These are phyloP conservation scores for Sarcodon sp. DNA, from an alignment of 768 basidiomycete genomes.

Conservation along the genomic window DNA sequence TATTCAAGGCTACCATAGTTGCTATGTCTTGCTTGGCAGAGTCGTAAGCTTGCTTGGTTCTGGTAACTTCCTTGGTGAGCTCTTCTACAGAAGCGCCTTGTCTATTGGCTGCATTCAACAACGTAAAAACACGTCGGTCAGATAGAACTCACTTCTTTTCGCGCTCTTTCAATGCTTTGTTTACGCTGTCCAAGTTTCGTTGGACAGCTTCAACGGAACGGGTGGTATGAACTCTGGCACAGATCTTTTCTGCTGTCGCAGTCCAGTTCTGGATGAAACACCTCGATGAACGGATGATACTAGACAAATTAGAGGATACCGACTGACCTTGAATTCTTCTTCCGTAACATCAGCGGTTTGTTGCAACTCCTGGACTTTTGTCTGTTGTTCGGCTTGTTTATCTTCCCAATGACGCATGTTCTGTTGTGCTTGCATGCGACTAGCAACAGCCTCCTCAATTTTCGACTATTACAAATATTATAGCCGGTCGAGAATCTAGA, in stretches of 20 bases:
- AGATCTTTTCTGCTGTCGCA: slow-evolving; percentile 47
- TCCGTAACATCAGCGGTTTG: slow-evolving; percentile 35
- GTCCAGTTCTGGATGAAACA: slow-evolving; percentile 41
- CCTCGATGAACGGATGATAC: too few species aligned
- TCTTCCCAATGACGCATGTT: slow-evolving; percentile 30
- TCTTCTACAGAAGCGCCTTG: slow-evolving; percentile 72
- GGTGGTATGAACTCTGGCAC: slow-evolving; percentile 40
- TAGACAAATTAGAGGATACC: neutral
- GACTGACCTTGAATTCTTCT: slow-evolving; percentile 46
- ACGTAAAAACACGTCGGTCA: slow-evolving; percentile 1
- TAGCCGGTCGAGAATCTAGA: neutral
- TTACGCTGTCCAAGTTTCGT: slow-evolving; percentile 46
- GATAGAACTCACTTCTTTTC: slow-evolving; percentile 37
- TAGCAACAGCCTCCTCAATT: slow-evolving; percentile 33
- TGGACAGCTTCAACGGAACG: slow-evolving; percentile 45
- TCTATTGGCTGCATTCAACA: slow-evolving; percentile 20
- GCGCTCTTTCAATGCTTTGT: slow-evolving; percentile 52
- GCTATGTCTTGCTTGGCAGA: slow-evolving; percentile 50
- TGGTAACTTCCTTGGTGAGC: slow-evolving; percentile 59
- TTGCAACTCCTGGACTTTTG: slow-evolving; percentile 30
- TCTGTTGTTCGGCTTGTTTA: slow-evolving; percentile 40
- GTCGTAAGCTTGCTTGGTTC: slow-evolving; percentile 43
- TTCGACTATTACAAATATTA: slow-evolving; percentile 23
- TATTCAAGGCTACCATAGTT: slow-evolving; percentile 51
- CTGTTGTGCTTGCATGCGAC: slow-evolving; percentile 37